Base-by-base conservation (phyloP, 805 yeast species). In the Candida maris region DNA sequence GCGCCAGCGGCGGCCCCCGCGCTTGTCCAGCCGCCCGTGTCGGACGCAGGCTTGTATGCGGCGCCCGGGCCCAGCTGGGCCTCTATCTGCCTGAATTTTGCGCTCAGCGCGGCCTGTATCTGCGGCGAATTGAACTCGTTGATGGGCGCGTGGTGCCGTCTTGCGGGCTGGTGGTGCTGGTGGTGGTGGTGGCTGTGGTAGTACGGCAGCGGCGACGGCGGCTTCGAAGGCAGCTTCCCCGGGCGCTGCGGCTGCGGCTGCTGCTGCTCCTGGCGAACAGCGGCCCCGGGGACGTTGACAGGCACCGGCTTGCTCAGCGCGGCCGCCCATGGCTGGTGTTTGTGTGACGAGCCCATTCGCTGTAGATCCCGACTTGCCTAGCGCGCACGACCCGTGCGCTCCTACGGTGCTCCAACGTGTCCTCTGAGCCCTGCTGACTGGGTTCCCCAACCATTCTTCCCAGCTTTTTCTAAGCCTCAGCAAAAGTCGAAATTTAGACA, bases 51-150 rank as follows among this genome's bases (percentile, higher is more conserved):
- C 9, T 32, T 41, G 31, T 35, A 41, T 15, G 21, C 32, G 4
- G 39, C 39, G 2, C n/a, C 25, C 4, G 40, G 33, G 12, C 48
- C 48, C 16, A 35, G 24, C 26, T 40, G 45, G 9, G 40, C 27
- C 27, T 39, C 46, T 10, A 46, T 17, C 30, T 42, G 46, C 30
- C 31, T 44, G 33, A 46, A 48, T 17, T 42, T 48, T 6, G 39
- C 16, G 6, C 39, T 24, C 32, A 48, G 37, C 4, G 48, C 34
- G 10, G 41, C 16, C 32, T 44, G 46, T 22, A 48, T 23, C 33
- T 48, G 49, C 17, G 23, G 28, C 4, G 32, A 27, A 35, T 48
- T 48, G 41, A 48, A 48, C 19, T 41, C 33, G 39, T 48, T 48
- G 26, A 48, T 40, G n/a, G 51, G 42, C n/a, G 18, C 19, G 21